Evolutionary conservation across 179 eudicot species (phyloP), one percentile per base, ranked within the genome.

Genomic region (Spinacia oleracea): DNA sequence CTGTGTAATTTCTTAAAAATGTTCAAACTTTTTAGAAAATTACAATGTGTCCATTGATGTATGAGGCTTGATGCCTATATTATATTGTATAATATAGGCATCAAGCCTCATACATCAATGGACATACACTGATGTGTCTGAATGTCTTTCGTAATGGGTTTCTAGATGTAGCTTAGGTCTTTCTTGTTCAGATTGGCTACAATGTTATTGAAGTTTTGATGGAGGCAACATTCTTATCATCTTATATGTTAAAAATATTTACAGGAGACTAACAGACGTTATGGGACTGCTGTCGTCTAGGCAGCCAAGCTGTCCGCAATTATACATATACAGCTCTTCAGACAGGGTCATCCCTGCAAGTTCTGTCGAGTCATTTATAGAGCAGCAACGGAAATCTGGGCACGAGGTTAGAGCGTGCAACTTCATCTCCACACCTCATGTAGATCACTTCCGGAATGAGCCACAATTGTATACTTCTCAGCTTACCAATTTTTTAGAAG

Each of bases 291-390:
- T 96, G 79, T 88, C 91, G 77, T 88, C 87, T 1, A 70, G 81
- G 25, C 99, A 96, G 69, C 99, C 99, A 16, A 83, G 82, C 74
- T 96, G 99, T 62, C 99, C 99, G 0, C 99, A 96, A 80, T 80
- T 96, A 58, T 96, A 96, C 76, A 91, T 96, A 1, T 96, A 96
- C 80, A 96, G 99, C 82, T 90, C 97, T 48, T 97, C 99, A 0
- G 99, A 96, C 81, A 82, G 88, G 82, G 99, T 96, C 8, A 96
- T 96, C 55, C 99, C 98, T 9, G 90, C 90, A 32, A 83, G 78
- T 10, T 90, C 85, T 2, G 98, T 96, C 27, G 96, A 96, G 79
- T 86, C 98, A 40, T 96, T 96, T 81, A 89, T 96, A 63, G 89
- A 88, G 74, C 87, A 86, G 79, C 99, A 96, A 74, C 88, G 90